phyloP scores from a whole-genome alignment of 257 asterid genomes.

The Marsdenia floribunda region DNA sequence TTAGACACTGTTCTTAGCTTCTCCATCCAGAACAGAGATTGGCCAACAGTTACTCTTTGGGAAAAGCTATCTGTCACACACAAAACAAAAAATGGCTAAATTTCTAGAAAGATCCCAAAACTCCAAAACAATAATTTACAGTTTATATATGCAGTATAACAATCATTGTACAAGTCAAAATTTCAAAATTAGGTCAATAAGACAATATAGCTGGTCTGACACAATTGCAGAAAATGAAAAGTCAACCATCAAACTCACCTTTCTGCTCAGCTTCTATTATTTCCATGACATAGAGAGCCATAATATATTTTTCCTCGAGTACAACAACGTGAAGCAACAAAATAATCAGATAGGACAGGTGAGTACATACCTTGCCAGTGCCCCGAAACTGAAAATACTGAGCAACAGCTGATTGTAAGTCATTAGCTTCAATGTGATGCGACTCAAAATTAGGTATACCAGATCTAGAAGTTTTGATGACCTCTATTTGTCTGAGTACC shows the following conservation, averaged over 20 bases:
- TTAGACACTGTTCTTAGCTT: neutral
- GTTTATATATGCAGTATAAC: neutral
- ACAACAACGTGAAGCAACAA: neutral
- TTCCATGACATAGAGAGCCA: neutral
- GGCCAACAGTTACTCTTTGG: neutral
- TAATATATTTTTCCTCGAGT: neutral
- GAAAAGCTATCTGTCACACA: neutral
- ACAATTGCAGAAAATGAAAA: neutral
- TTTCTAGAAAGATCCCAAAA: slow-evolving; percentile 2
- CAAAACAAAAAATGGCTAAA: neutral
- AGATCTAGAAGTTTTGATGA: slow-evolving; percentile 85
- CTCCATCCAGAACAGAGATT: neutral
- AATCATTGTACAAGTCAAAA: slow-evolving; percentile 4
- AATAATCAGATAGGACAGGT: slow-evolving; percentile 7
- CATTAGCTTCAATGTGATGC: slow-evolving; percentile 80
- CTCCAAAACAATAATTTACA: neutral
- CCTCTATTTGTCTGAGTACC: slow-evolving; percentile 76
- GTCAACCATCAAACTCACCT: slow-evolving; percentile 11
- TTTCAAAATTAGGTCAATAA: neutral
- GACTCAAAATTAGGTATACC: slow-evolving; percentile 88
- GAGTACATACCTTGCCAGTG: slow-evolving; percentile 72
- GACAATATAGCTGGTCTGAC: neutral
- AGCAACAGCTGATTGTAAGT: slow-evolving; percentile 74
- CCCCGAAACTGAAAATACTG: slow-evolving; percentile 86
- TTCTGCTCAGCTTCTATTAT: neutral